These are phyloP conservation scores for Microstegium vimineum DNA, from an alignment of 176 grass and related monocot genomes.

Conservation along the genomic window DNA sequence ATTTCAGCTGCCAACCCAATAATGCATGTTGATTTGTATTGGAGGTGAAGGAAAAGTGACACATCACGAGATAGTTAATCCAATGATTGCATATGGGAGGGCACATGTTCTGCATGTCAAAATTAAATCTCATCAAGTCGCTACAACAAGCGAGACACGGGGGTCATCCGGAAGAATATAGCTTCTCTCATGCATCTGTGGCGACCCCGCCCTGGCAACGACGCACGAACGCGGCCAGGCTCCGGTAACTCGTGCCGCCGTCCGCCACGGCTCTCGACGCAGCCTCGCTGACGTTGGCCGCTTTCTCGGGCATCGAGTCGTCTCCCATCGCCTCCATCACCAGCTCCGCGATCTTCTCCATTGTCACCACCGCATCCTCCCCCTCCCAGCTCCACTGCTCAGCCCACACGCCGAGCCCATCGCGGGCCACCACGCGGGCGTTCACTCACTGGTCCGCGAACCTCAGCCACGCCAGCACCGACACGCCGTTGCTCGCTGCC, in stretches of 20 bases:
- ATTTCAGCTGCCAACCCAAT: no score
- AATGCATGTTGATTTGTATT: no score
- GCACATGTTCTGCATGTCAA: no score
- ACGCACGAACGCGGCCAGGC: conserved; percentile 24
- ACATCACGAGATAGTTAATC: no score
- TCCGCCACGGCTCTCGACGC: conserved; percentile 14
- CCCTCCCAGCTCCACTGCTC: conserved; percentile 66
- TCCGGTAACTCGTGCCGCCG: conserved; percentile 36
- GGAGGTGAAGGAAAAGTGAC: no score
- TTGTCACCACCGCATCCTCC: conserved; percentile 30
- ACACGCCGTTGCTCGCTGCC: conserved; percentile 34
- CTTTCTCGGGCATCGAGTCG: conserved; percentile 2
- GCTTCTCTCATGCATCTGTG: no score
- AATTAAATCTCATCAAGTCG: no score
- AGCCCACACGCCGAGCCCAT: conserved; percentile 41
- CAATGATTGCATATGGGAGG: no score
- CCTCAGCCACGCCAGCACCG: conserved; percentile 60
- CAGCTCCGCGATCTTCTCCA: conserved; percentile 21
- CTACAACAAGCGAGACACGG: no score
- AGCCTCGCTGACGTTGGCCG: conserved; percentile 6
- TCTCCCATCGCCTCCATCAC: conserved; percentile 35
- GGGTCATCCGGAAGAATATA: no score
- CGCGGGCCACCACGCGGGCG: conserved; percentile 28
- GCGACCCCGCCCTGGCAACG: no score
- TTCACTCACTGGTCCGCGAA: conserved; percentile 67